These are phyloP conservation scores for Populus alba DNA, from an alignment of 345 rosid species.

Conservation along the genomic window DNA sequence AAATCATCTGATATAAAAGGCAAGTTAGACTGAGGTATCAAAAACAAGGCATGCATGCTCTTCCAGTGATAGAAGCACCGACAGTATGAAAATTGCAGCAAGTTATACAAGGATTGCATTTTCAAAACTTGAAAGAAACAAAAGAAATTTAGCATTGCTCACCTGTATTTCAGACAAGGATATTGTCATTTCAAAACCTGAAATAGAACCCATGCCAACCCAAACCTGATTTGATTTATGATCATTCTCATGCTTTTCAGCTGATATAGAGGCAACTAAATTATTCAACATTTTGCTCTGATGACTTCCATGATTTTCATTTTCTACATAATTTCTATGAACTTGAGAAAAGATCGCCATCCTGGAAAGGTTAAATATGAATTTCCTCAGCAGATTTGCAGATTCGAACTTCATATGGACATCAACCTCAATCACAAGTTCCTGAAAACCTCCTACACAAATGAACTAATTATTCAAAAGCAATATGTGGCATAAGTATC, in stretches of 20 bases:
- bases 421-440: slow-evolving; percentile 59
- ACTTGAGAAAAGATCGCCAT: slow-evolving; percentile 62
- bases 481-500: slow-evolving; percentile 11
- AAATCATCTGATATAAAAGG: slow-evolving; percentile 57
- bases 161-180: slow-evolving; percentile 79
- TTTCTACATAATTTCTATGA: slow-evolving; percentile 40
- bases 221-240: slow-evolving; percentile 46
- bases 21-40: slow-evolving; percentile 20
- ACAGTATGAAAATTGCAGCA: background rate
- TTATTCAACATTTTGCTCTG: slow-evolving; percentile 62
- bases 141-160: slow-evolving; percentile 13
- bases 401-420: slow-evolving; percentile 47
- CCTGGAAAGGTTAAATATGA: slow-evolving; percentile 55
- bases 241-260: slow-evolving; percentile 39
- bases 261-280: slow-evolving; percentile 48
- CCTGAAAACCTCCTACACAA: slow-evolving; percentile 56
- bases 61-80: background rate
- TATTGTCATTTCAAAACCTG: slow-evolving; percentile 65
- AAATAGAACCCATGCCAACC: slow-evolving; percentile 65
- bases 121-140: slow-evolving; percentile 4
- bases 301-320: slow-evolving; percentile 43
- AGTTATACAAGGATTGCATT: background rate
- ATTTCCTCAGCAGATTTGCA: slow-evolving; percentile 40
- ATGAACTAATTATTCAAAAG: slow-evolving; percentile 18
- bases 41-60: slow-evolving; percentile 14